Evolutionary conservation across 345 rosid species (phyloP).

Genomic region (Euclidium syriacum): DNA sequence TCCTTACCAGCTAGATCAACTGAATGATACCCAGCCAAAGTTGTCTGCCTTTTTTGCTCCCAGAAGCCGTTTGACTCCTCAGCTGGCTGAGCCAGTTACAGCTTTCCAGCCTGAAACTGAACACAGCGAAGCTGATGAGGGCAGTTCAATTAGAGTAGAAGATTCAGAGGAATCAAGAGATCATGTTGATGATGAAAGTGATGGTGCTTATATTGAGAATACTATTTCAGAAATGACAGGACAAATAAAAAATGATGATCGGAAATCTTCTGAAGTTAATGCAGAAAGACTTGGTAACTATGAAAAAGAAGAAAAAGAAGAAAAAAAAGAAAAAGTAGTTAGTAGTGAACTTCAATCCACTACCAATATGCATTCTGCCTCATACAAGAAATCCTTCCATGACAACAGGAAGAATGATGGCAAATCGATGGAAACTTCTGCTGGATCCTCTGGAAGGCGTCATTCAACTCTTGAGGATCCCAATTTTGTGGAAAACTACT

Average conservation of each 20-base stretch:
- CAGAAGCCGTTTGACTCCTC: constrained; percentile 29
- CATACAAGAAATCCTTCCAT: constrained; percentile 30
- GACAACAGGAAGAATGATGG: constrained; percentile 27
- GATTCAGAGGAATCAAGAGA: constrained; percentile 26
- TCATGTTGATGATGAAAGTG: constrained; percentile 26
- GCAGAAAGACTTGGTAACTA: constrained; percentile 26
- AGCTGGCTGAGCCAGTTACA: constrained; percentile 24
- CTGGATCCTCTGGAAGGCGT: constrained; percentile 37
- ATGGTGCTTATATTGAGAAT: constrained; percentile 22
- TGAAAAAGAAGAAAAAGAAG: constrained; percentile 30
- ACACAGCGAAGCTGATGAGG: constrained; percentile 36
- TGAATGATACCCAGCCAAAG: constrained; percentile 75
- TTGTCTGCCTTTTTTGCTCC: constrained; percentile 68
- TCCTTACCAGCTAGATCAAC: constrained; percentile 88
- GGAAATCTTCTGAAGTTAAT: constrained; percentile 31
- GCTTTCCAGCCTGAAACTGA: constrained; percentile 34
- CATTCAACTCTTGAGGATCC: constrained; percentile 83
- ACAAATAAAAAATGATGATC: constrained; percentile 25
- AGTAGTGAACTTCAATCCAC: constrained; percentile 28
- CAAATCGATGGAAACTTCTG: constrained; percentile 28
- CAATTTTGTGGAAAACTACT: constrained; percentile 89
- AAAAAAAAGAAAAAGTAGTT: constrained; percentile 29
- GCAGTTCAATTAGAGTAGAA: constrained; percentile 25
- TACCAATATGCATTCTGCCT: constrained; percentile 26
- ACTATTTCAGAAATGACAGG: constrained; percentile 23